Base-by-base conservation (phyloP, 169 alveolate species). In the Babesia sp. region DNA sequence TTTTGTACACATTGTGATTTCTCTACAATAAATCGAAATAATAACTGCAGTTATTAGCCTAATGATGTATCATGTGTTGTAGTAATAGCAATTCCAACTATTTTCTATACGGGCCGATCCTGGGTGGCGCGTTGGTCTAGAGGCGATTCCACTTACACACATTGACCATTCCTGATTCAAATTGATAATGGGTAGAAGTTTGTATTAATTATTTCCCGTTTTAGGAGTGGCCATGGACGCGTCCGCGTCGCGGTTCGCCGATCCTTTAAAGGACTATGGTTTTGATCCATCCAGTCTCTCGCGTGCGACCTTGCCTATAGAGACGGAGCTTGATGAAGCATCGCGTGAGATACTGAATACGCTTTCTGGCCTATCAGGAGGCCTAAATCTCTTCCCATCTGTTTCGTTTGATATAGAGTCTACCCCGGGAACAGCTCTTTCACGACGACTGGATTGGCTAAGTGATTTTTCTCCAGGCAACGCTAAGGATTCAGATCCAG, bases 241-340 rank as follows among this genome's bases (percentile, higher is more conserved):
- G 2, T 7, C 63, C 37, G 37, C 54, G 3, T 45, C 59, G 29
- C 74, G 74, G 60, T 64, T 64, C 61, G 74, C 74, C 26, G 63
- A 64, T 64, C 74, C 74, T n/a, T 48, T 45, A n/a, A 46, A 46
- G 74, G 74, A 64, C 61, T 64, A 64, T 22, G 74, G 74, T 45
- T 45, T 29, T 51, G 74, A 64, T 31, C 74, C 61, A 5, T 24
- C 53, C 28, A 12, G n/a, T 18, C 8, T 24, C 39, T n/a, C 61
- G 22, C 61, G 28, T 54, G 53, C 34, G 1, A 31, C 33, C 7
- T 11, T 24, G 8, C n/a, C 6, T 26, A 9, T 24, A 28, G 54
- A n/a, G 26, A n/a, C 3, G 2, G 24, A 39, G 4, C 54, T 37
- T 7, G 74, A 64, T 16, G 74, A 64, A 4, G 11, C 48, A 1